phyloP scores from a whole-genome alignment of 306 rosid species.

The Hippophae rhamnoides region DNA sequence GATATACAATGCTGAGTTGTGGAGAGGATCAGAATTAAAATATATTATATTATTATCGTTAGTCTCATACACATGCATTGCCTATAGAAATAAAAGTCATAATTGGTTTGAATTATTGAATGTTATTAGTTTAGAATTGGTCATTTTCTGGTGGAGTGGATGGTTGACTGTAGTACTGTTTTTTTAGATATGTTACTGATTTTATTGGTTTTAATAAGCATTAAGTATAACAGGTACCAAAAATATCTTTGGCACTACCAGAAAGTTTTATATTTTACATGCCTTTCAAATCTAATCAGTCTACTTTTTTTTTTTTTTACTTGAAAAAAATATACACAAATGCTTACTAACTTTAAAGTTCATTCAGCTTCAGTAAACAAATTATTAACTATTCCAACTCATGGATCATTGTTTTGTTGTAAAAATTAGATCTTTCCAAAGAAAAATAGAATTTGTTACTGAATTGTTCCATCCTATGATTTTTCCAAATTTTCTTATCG shows the following conservation, averaged over 20 bases:
- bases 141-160: conserved; percentile 19
- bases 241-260: conserved; percentile 16
- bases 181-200: conserved; percentile 10
- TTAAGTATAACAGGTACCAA: conserved; percentile 7
- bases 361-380: too few species aligned
- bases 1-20: too few species aligned
- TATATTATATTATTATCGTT: neutral
- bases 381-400: conserved; percentile 1
- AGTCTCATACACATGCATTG: conserved; percentile 10
- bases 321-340: too few species aligned
- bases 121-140: conserved; percentile 2
- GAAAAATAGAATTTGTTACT: neutral
- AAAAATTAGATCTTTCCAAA: too few species aligned
- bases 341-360: too few species aligned
- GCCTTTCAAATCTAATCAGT: conserved; percentile 1
- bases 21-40: neutral
- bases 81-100: conserved; percentile 16
- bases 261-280: neutral
- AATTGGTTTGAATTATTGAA: conserved; percentile 23
- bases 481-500: neutral
- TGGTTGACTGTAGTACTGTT: conserved; percentile 23
- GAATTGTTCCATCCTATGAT: neutral
- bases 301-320: neutral
- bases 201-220: conserved; percentile 8
- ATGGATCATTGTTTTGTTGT: too few species aligned